A percentile compares a stretch with the other conserved stretches of the same genome.
Evolutionary conservation across 805 yeast species (phyloP).

Genomic region (Lachancea waltii): DNA sequence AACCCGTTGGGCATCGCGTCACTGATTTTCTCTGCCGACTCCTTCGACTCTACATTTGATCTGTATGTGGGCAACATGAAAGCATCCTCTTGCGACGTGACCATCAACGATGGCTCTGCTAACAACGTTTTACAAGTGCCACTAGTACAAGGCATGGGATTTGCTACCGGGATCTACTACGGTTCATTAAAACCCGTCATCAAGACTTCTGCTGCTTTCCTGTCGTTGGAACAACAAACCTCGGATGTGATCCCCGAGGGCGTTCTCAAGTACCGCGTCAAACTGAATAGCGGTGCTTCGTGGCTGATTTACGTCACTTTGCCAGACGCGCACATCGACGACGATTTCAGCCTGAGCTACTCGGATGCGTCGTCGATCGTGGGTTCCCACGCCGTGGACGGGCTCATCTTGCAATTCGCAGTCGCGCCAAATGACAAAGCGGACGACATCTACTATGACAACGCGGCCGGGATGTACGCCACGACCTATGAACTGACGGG

Average conservation of each 20-base stretch:
- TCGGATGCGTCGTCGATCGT: conserved; percentile 32
- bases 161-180: conserved; percentile 44
- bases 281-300: conserved; percentile 39
- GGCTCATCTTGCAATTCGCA: conserved; percentile 46
- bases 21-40: conserved; percentile 47
- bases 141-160: conserved; percentile 56
- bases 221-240: conserved; percentile 32
- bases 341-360: conserved; percentile 31
- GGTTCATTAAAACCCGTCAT: conserved; percentile 43
- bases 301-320: conserved; percentile 50
- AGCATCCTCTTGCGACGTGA: conserved; percentile 45
- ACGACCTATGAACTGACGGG: conserved; percentile 45
- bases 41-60: conserved; percentile 37
- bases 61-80: conserved; percentile 43
- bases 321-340: conserved; percentile 28
- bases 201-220: conserved; percentile 42
- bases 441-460: conserved; percentile 45
- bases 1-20: conserved; percentile 54
- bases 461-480: conserved; percentile 64
- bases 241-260: conserved; percentile 33
- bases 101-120: conserved; percentile 23
- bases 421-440: conserved; percentile 36
- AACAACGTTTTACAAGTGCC: conserved; percentile 41
- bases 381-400: conserved; percentile 34
- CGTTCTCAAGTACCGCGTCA: conserved; percentile 45